These are phyloP conservation scores for Penicillium maclennaniae DNA, from an alignment of 495 filamentous ascomycete species.

Conservation along the genomic window DNA sequence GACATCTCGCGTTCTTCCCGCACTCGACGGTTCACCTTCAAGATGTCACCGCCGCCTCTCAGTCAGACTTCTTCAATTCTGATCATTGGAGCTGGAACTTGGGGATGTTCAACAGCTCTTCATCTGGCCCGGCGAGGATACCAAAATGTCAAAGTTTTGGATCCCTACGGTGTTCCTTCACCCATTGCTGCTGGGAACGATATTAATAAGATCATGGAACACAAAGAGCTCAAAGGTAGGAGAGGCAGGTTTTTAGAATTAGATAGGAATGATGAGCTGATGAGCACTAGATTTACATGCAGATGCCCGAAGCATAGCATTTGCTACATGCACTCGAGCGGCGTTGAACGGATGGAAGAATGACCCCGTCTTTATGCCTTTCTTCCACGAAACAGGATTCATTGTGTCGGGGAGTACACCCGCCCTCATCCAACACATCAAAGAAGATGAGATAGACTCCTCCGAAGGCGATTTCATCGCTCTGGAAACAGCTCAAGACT, in stretches of 20 bases:
- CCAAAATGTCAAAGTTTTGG: constrained; percentile 45
- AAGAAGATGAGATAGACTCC: constrained; percentile 30
- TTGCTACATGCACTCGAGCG: constrained; percentile 31
- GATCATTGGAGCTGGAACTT: constrained; percentile 48
- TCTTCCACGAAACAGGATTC: constrained; percentile 49
- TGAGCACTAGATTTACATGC: constrained; percentile 8
- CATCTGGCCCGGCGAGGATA: constrained; percentile 48
- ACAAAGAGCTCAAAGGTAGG: constrained; percentile 40
- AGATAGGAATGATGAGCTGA: constrained; percentile 6
- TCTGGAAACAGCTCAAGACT: constrained; percentile 39
- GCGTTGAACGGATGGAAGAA: constrained; percentile 44
- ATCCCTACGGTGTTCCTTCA: constrained; percentile 43
- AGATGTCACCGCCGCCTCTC: constrained; percentile 13
- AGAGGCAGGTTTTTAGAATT: no score
- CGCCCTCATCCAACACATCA: constrained; percentile 34
- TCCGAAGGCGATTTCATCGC: constrained; percentile 21
- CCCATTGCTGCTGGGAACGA: constrained; percentile 53
- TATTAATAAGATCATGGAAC: constrained; percentile 55
- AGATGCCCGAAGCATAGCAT: constrained; percentile 31
- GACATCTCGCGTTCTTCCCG: not conserved
- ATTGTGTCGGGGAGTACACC: constrained; percentile 41
- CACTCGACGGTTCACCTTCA: not conserved
- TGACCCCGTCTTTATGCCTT: constrained; percentile 45
- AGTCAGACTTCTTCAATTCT: constrained; percentile 25
- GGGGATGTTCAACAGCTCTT: constrained; percentile 52